phyloP scores from a whole-genome alignment of 2,329 filamentous ascomycete species.

The Fusarium vanettenii region DNA sequence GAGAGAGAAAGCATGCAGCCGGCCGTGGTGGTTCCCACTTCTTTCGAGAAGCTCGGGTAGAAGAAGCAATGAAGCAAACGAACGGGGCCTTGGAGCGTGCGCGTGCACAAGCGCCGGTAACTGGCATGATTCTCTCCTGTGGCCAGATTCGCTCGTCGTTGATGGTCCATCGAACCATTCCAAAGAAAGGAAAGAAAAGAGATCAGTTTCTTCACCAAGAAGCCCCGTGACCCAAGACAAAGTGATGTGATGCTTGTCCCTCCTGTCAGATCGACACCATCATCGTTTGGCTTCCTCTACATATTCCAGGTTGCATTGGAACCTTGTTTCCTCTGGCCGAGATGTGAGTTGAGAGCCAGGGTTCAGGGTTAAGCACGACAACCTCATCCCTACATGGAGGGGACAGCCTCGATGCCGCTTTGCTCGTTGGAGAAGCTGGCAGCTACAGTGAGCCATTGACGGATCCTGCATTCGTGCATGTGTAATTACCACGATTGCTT shows the following conservation, averaged over 20 bases:
- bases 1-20: neutral
- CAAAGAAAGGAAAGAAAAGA: neutral
- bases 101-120: conserved; percentile 1
- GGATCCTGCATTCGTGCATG: conserved; percentile 11
- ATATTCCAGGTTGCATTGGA: neutral
- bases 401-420: conserved; percentile 3
- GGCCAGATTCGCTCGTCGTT: conserved; percentile 11
- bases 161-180: conserved; percentile 29
- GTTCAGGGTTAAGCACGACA: conserved; percentile 29
- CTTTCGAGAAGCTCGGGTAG: conserved; percentile 38
- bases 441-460: neutral
- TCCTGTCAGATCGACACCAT: neutral
- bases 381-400: conserved; percentile 18
- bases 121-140: conserved; percentile 26
- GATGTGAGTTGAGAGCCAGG: conserved; percentile 13
- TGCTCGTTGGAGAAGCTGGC: conserved; percentile 22
- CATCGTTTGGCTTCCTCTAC: neutral
- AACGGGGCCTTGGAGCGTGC: conserved; percentile 9
- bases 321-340: conserved; percentile 8
- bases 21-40: conserved; percentile 26
- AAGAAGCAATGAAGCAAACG: conserved; percentile 25
- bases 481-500: conserved; percentile 20
- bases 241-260: neutral
- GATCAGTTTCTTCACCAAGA: neutral
- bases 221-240: neutral